Conservation (phyloP, 2,329 filamentous ascomycete species). For the Exserohilum turcica region DNA sequence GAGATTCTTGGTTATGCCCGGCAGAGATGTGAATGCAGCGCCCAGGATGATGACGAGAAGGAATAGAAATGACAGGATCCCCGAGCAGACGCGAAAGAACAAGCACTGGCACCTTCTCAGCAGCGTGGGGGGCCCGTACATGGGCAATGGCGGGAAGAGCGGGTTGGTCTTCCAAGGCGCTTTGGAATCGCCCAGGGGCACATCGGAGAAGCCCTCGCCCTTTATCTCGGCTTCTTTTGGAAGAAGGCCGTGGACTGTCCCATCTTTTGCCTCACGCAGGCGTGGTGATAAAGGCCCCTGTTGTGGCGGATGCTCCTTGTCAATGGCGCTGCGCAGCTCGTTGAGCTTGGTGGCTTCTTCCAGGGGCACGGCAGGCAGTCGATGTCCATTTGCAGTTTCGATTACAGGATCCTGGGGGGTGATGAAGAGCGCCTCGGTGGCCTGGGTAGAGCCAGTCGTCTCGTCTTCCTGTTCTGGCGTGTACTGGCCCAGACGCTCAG, state of each 20-base stretch:
- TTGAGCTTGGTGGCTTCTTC: conserved; percentile 75
- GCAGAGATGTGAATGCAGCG: conserved; percentile 70
- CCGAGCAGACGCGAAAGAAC: conserved; percentile 69
- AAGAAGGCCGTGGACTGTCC: conserved; percentile 47
- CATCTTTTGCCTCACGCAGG: conserved; percentile 51
- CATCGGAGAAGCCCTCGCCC: conserved; percentile 53
- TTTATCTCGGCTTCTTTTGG: conserved; percentile 30
- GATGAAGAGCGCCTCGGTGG: conserved; percentile 64
- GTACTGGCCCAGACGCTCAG: conserved; percentile 54
- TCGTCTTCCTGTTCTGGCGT: conserved; percentile 49
- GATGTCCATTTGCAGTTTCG: conserved; percentile 67
- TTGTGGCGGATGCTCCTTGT: conserved; percentile 46
- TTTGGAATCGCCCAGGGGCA: conserved; percentile 50
- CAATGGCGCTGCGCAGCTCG: conserved; percentile 59
- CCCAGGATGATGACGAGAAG: conserved; percentile 76
- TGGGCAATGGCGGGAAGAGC: conserved; percentile 80
- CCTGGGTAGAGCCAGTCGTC: conserved; percentile 56
- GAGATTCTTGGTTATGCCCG: conserved; percentile 55
- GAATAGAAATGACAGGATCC: conserved; percentile 78
- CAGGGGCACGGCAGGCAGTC: conserved; percentile 71
- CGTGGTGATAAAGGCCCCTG: conserved; percentile 31
- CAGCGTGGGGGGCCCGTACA: conserved; percentile 76
- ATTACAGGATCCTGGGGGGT: conserved; percentile 76
- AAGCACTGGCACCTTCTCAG: conserved; percentile 69
- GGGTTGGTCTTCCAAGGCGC: conserved; percentile 75